These are phyloP conservation scores for Yamadazyma sp. DNA, from an alignment of 805 yeast genomes.

Conservation along the genomic window DNA sequence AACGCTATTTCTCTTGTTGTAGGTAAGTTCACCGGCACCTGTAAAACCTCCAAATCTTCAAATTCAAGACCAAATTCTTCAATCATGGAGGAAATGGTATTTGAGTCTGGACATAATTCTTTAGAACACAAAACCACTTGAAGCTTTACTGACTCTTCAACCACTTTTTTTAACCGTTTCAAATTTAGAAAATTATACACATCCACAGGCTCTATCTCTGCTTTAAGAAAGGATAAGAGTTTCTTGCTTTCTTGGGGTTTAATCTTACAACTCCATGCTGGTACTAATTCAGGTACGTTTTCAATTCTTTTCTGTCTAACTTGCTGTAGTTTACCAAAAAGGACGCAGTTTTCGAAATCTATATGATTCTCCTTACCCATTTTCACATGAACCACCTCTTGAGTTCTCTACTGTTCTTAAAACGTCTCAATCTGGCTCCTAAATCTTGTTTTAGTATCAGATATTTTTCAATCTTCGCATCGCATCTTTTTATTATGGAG, in stretches of 20 bases:
- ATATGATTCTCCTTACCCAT: too few relatives aligned
- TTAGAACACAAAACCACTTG: constrained; percentile 48
- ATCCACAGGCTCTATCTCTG: constrained; percentile 26
- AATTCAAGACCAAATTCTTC: neutral
- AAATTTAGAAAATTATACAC: constrained; percentile 36
- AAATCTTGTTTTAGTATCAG: too few relatives aligned
- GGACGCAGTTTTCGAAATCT: constrained; percentile 43
- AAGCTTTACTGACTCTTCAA: constrained; percentile 16
- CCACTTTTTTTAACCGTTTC: constrained; percentile 51
- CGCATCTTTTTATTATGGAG: too few relatives aligned
- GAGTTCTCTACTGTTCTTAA: too few relatives aligned
- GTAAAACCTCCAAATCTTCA: constrained; percentile 13
- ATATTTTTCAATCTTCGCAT: too few relatives aligned
- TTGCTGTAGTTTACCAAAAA: constrained; percentile 47
- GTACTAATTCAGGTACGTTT: constrained; percentile 25
- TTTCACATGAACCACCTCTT: too few relatives aligned
- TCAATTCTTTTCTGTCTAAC: constrained; percentile 25
- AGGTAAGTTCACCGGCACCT: constrained; percentile 65
- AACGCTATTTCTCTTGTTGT: constrained; percentile 61
- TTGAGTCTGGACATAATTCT: constrained; percentile 22
- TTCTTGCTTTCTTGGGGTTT: constrained; percentile 31
- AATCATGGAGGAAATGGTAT: constrained; percentile 2
- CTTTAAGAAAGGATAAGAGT: constrained; percentile 24
- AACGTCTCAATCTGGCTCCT: too few relatives aligned
- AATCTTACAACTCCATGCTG: constrained; percentile 50